Evolutionary conservation across 257 asterid species (phyloP).

Genomic region (Oldenlandia corymbosa): DNA sequence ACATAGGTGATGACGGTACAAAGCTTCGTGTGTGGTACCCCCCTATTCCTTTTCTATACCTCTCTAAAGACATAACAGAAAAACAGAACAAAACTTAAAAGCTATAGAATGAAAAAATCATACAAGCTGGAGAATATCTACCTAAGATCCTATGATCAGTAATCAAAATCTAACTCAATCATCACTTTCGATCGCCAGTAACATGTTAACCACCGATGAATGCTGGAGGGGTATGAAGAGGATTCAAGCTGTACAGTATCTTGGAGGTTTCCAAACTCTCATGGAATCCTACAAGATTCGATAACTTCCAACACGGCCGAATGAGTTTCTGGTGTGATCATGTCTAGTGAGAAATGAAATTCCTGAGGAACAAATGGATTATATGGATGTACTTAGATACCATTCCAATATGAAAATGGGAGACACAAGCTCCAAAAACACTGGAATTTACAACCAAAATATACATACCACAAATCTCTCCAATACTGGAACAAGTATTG

Average conservation of each 20-base stretch:
- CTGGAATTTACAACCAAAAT: no score
- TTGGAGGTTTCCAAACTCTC: constrained; percentile 24
- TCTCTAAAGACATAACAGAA: no score
- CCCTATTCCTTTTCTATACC: no score
- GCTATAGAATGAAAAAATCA: constrained; percentile 13
- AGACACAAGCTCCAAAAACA: no score
- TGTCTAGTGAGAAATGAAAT: constrained; percentile 62
- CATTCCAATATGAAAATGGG: no score
- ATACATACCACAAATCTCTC: constrained; percentile 98
- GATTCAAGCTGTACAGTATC: constrained; percentile 12
- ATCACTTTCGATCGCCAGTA: constrained; percentile 3
- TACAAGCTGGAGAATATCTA: constrained; percentile 9
- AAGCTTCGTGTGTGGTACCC: no score
- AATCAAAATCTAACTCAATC: constrained; percentile 11
- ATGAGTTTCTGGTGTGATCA: constrained; percentile 79
- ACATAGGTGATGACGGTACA: no score
- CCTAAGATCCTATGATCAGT: constrained; percentile 14
- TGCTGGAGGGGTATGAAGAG: constrained; percentile 1
- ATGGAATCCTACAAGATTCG: constrained; percentile 63
- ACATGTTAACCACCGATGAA: not conserved
- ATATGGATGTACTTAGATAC: not conserved
- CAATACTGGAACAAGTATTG: constrained; percentile 76
- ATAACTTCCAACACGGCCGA: constrained; percentile 64
- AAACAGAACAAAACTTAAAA: constrained; percentile 6
- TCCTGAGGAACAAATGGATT: constrained; percentile 33